A percentile compares a stretch with the other conserved stretches of the same genome.
These are phyloP conservation scores for Grigorovia transvaalensis DNA, from an alignment of 805 yeast species.

Conservation along the genomic window DNA sequence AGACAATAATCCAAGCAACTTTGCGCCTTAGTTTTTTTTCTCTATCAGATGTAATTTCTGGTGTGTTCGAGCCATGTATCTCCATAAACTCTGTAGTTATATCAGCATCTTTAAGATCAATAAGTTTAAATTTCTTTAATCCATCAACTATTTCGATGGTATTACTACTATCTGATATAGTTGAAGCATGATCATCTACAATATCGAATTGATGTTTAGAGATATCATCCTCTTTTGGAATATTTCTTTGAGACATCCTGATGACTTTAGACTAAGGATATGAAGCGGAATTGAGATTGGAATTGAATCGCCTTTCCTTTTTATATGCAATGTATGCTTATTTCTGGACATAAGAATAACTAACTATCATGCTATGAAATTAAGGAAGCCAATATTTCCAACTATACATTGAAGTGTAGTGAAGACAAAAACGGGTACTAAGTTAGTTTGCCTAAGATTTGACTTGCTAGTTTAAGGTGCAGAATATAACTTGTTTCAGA, in stretches of 20 bases:
- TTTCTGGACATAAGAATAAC: no score
- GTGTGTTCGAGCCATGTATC: constrained; percentile 25
- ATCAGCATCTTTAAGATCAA: constrained; percentile 33
- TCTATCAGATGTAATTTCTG: constrained; percentile 35
- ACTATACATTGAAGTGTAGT: no score
- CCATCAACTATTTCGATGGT: no score
- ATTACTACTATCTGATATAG: neutral
- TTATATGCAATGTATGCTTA: no score
- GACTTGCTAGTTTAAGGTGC: no score
- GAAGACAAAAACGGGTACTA: no score
- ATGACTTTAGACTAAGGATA: neutral
- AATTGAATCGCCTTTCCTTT: no score
- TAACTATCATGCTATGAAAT: no score
- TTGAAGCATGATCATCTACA: neutral
- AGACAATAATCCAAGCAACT: constrained; percentile 30
- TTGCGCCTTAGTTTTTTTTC: constrained; percentile 33
- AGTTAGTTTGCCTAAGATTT: no score
- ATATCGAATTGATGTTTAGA: neutral
- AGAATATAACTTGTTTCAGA: no score
- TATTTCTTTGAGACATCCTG: neutral
- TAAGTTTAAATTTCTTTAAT: constrained; percentile 12
- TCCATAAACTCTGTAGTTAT: constrained; percentile 31
- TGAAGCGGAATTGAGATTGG: no score
- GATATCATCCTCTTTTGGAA: neutral
- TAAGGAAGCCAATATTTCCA: no score